Percentiles rank a stretch among this genome's conserved stretches.
These are phyloP conservation scores for Erythrophleum ivorense DNA, from an alignment of 331 rosid species.

Conservation along the genomic window DNA sequence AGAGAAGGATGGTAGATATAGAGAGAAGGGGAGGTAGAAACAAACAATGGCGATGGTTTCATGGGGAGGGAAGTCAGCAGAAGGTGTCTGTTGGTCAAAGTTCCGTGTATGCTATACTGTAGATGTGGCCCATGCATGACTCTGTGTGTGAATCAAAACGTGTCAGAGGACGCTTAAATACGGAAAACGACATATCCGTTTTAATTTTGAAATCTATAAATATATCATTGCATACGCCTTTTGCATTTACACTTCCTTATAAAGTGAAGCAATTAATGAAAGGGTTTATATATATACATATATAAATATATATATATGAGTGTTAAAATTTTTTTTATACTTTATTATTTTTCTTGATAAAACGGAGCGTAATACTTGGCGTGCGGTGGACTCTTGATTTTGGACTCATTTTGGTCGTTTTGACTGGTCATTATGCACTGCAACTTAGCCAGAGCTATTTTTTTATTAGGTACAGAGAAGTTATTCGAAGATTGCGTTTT, in stretches of 20 bases:
- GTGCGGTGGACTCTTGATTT: neutral
- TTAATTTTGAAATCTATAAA: neutral
- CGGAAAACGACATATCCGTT: neutral
- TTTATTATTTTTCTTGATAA: too few relatives aligned
- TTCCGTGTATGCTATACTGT: neutral
- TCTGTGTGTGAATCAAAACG: neutral
- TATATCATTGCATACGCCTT: neutral
- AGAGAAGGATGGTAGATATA: neutral
- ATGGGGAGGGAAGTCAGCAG: neutral
- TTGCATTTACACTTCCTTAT: neutral
- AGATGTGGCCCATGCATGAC: neutral
- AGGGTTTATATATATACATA: too few relatives aligned
- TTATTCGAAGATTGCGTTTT: too few relatives aligned
- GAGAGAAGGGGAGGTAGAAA: neutral
- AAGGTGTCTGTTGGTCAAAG: neutral
- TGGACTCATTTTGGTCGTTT: neutral
- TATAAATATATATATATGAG: too few relatives aligned
- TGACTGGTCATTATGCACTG: neutral
- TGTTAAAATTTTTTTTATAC: too few relatives aligned
- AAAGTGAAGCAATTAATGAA: too few relatives aligned
- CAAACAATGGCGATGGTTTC: too few relatives aligned
- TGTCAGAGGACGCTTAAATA: neutral
- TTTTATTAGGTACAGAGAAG: too few relatives aligned
- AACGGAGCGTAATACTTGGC: too few relatives aligned
- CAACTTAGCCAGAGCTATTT: too few relatives aligned